phyloP scores from a whole-genome alignment of 1,284 basidiomycete species.

The Tranzscheliella williamsii region DNA sequence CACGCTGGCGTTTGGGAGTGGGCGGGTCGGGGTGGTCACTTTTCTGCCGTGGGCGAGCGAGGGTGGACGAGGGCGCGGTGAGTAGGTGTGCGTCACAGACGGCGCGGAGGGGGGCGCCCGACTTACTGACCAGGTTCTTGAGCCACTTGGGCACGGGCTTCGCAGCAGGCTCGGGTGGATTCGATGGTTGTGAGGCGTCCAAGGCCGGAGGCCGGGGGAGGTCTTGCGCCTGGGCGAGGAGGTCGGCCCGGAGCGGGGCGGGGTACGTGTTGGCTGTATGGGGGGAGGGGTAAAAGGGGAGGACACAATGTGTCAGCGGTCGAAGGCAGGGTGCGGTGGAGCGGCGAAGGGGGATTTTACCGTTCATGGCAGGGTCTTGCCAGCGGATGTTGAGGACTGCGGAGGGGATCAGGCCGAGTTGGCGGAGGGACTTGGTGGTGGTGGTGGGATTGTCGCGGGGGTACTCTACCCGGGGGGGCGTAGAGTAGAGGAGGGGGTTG shows the following conservation, averaged over 20 bases:
- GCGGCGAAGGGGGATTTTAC: too few relatives aligned
- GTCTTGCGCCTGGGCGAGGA: slow-evolving; percentile 9
- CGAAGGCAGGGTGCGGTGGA: neutral
- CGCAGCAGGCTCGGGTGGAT: neutral
- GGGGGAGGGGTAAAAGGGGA: too few relatives aligned
- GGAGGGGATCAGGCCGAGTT: slow-evolving; percentile 77
- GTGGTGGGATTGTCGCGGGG: slow-evolving; percentile 75
- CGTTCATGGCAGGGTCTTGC: slow-evolving; percentile 72
- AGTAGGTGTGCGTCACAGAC: neutral
- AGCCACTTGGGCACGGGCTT: slow-evolving; percentile 39
- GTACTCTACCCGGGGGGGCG: slow-evolving; percentile 78
- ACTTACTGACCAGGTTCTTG: slow-evolving; percentile 41
- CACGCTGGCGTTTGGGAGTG: too few relatives aligned
- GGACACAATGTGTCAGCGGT: neutral
- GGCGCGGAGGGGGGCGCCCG: neutral
- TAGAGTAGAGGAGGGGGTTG: slow-evolving; percentile 68
- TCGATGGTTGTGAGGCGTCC: neutral
- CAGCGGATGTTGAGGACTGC: slow-evolving; percentile 77
- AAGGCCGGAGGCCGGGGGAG: slow-evolving; percentile 12
- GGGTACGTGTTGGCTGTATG: slow-evolving; percentile 10
- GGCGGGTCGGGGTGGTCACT: too few relatives aligned
- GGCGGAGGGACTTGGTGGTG: slow-evolving; percentile 69
- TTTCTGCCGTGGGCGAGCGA: too few relatives aligned
- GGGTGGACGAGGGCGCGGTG: too few relatives aligned
- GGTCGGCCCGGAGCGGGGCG: slow-evolving; percentile 23